Percentiles rank a stretch among this genome's conserved stretches.
Evolutionary conservation across 2,329 filamentous ascomycete genomes (phyloP).

Genomic region (Colletotrichum chrysophilum): DNA sequence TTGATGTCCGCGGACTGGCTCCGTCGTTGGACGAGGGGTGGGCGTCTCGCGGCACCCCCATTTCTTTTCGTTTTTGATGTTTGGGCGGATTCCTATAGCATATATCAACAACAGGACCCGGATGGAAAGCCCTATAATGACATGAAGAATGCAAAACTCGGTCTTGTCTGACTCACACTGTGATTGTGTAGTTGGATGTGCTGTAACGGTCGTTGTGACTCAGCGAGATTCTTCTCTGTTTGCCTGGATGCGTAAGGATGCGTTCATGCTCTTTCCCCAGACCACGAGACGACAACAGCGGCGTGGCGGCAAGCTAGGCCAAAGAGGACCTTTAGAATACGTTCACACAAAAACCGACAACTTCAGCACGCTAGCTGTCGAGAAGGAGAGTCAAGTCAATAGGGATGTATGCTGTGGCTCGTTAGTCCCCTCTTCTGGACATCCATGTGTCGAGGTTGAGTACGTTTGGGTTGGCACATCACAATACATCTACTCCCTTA

Average conservation of each 20-base stretch:
- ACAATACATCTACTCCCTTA: background rate
- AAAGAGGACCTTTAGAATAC: background rate
- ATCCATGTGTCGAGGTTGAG: background rate
- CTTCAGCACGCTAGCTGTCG: background rate
- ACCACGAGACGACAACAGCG: background rate
- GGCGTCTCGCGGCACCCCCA: background rate
- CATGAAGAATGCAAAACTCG: background rate
- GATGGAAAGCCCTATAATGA: background rate
- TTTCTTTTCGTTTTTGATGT: conserved; percentile 5
- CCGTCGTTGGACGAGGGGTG: conserved; percentile 7
- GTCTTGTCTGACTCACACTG: background rate
- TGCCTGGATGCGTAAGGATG: background rate
- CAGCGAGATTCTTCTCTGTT: background rate
- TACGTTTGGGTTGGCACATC: background rate
- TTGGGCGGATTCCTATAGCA: conserved; percentile 6
- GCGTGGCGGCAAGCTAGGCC: background rate
- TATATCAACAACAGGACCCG: conserved; percentile 2
- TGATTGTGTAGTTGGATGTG: background rate
- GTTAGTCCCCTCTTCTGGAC: background rate
- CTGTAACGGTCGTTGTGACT: background rate
- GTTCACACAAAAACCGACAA: background rate
- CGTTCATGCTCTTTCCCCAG: background rate
- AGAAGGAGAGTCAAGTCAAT: background rate
- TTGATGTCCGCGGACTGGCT: conserved; percentile 15
- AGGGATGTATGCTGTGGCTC: background rate